A percentile compares a stretch with the other conserved stretches of the same genome.
These are phyloP conservation scores for Sporothrix brasiliensis DNA, from an alignment of 2,329 filamentous ascomycete genomes.

Conservation along the genomic window DNA sequence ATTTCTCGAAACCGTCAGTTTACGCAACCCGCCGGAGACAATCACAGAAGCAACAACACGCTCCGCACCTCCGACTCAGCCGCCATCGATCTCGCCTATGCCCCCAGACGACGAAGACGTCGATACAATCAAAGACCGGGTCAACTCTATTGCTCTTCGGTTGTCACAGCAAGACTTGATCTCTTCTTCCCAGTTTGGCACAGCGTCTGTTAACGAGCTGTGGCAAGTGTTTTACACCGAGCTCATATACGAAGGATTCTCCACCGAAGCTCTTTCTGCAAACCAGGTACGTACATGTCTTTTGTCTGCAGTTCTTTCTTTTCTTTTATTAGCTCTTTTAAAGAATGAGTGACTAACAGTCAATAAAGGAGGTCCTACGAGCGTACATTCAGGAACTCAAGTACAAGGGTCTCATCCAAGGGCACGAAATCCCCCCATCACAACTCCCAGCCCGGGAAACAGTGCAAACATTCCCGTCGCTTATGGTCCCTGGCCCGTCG, in stretches of 20 bases:
- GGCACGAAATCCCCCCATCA: conserved; percentile 48
- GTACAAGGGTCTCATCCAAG: conserved; percentile 50
- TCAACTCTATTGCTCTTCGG: conserved; percentile 59
- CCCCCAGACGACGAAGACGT: conserved; percentile 49
- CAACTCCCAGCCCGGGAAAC: conserved; percentile 45
- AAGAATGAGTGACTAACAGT: neutral
- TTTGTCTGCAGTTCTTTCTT: neutral
- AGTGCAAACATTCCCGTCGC: conserved; percentile 44
- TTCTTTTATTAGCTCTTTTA: neutral
- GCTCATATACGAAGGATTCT: conserved; percentile 61
- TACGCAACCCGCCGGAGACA: conserved; percentile 48
- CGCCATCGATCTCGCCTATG: conserved; percentile 32
- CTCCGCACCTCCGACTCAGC: conserved; percentile 31
- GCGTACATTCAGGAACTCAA: conserved; percentile 65
- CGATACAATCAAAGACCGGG: conserved; percentile 62
- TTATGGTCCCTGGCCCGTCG: conserved; percentile 47
- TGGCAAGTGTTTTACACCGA: conserved; percentile 64
- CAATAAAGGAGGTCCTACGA: conserved; percentile 58
- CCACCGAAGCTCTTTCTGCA: conserved; percentile 55
- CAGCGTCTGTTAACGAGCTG: conserved; percentile 50
- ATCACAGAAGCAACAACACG: neutral
- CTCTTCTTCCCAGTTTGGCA: conserved; percentile 19
- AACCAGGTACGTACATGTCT: conserved; percentile 54
- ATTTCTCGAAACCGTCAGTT: conserved; percentile 43
- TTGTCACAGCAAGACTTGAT: conserved; percentile 50